Base-by-base conservation (phyloP, 306 rosid species). In the Cyclanthera cordifolia region DNA sequence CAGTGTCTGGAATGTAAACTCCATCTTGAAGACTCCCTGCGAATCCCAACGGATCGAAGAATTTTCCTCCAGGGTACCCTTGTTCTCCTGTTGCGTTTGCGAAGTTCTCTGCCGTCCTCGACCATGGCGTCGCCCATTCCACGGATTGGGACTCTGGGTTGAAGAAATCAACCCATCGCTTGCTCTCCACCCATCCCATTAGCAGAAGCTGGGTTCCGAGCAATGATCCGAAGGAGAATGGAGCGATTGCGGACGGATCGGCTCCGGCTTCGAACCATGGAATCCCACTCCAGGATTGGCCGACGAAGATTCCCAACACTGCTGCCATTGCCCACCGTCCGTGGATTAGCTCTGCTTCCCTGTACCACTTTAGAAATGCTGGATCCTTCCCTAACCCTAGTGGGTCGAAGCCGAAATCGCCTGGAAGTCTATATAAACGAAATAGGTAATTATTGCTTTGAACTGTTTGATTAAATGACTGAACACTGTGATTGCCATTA, bases 111-210 rank as follows among this genome's bases (percentile, higher is more conserved):
- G 99, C 79, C 0, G 95, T 93, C 77, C 70, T 85, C 5, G 99
- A 94, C 99, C 99, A 94, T 1, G 99, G 99, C 23, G 99, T 94
- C 8, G 97, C 99, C 99, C 97, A 94, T 46, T 90, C 96, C 14
- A 90, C 86, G 0, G 99, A 88, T 58, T 90, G 99, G 4, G 97
- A 94, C 37, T 94, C 99, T 0, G 99, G 99, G 82, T 86, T 79
- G 95, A 86, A 94, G 86, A 90, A 94, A 72, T 90, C 99, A 55
- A 94, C 99, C 99, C 99, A 93, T 72, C 99, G 79, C 58, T 93
- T 93, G 88, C 88, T 85, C 73, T 93, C 99, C 57, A 93, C 99
- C 99, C 96, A 93, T 1, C 99, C 99, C 99, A 94, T 94, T 17
- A 94, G 90, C 51, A 94, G 53, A 59, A 94, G 81, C 73, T 94